These are phyloP conservation scores for Microbotryum scabiosae DNA, from an alignment of 1,284 basidiomycete genomes.

Conservation along the genomic window DNA sequence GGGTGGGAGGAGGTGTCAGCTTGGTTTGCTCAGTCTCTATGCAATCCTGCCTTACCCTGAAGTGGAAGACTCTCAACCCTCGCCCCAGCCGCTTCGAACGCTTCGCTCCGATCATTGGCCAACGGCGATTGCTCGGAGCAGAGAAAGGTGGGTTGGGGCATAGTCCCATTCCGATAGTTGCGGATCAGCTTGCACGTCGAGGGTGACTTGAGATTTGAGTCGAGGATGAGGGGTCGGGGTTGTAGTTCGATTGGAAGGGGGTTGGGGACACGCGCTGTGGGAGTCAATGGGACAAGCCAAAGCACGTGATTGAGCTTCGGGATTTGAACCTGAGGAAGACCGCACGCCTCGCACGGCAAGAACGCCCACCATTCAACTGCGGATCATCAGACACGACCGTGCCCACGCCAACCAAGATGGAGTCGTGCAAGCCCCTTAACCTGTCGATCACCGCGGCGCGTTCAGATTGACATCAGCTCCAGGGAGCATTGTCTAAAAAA, in stretches of 20 bases:
- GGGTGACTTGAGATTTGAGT: slow-evolving; percentile 61
- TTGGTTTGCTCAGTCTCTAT: too few species aligned
- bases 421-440: slow-evolving; percentile 66
- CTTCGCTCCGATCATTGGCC: slow-evolving; percentile 25
- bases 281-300: slow-evolving; percentile 17
- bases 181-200: slow-evolving; percentile 61
- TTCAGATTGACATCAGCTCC: background rate
- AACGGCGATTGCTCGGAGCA: slow-evolving; percentile 41
- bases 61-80: slow-evolving; percentile 36
- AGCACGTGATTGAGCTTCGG: slow-evolving; percentile 27
- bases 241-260: slow-evolving; percentile 40
- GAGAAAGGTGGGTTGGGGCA: slow-evolving; percentile 68
- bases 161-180: slow-evolving; percentile 55
- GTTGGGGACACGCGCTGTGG: slow-evolving; percentile 39
- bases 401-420: slow-evolving; percentile 81
- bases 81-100: slow-evolving; percentile 47
- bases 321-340: background rate
- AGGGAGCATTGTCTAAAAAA: too few species aligned
- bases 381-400: slow-evolving; percentile 89
- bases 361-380: slow-evolving; percentile 71
- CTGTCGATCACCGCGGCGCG: slow-evolving; percentile 13
- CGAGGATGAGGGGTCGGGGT: slow-evolving; percentile 78
- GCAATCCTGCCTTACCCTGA: too few species aligned
- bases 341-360: background rate
- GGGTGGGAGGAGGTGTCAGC: background rate